phyloP scores from a whole-genome alignment of 2,329 filamentous ascomycete genomes.

The Stachybotrys elegans region DNA sequence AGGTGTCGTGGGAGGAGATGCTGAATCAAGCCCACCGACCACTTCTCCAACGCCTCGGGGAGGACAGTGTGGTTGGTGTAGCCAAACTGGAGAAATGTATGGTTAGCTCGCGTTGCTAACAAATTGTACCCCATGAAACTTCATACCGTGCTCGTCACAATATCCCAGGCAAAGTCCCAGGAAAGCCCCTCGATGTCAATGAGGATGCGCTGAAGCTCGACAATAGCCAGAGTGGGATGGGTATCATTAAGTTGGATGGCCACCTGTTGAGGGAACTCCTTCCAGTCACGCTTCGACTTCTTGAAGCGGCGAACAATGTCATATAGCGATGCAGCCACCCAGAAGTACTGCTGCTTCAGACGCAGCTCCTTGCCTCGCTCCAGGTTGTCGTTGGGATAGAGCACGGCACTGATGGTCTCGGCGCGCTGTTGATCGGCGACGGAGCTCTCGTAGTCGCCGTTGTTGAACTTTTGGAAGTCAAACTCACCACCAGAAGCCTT shows the following conservation, averaged over 20 bases:
- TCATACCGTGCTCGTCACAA: constrained; percentile 62
- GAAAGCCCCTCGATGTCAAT: constrained; percentile 84
- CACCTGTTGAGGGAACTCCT: constrained; percentile 87
- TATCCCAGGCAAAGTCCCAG: constrained; percentile 89
- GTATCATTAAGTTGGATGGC: constrained; percentile 98
- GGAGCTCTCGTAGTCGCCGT: constrained; percentile 93
- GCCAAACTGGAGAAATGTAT: constrained; percentile 57
- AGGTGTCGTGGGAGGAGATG: constrained; percentile 90
- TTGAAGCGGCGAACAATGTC: constrained; percentile 98
- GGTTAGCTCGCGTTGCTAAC: too few species aligned
- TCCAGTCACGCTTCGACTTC: constrained; percentile 89
- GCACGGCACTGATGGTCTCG: constrained; percentile 96
- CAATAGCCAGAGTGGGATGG: constrained; percentile 91
- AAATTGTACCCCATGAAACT: not conserved
- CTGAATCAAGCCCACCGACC: constrained; percentile 90
- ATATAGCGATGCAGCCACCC: constrained; percentile 93
- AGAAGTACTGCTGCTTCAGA: constrained; percentile 99
- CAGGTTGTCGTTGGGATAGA: constrained; percentile 97
- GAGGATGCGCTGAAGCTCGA: constrained; percentile 90
- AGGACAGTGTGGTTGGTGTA: constrained; percentile 99
- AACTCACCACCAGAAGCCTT: constrained; percentile 97
- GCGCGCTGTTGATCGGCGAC: constrained; percentile 97
- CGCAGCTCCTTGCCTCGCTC: constrained; percentile 95
- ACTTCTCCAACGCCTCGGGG: constrained; percentile 95
- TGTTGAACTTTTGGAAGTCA: constrained; percentile 99